These are phyloP conservation scores for Eucalyptus sp. DNA, from an alignment of 345 rosid genomes.

Conservation along the genomic window DNA sequence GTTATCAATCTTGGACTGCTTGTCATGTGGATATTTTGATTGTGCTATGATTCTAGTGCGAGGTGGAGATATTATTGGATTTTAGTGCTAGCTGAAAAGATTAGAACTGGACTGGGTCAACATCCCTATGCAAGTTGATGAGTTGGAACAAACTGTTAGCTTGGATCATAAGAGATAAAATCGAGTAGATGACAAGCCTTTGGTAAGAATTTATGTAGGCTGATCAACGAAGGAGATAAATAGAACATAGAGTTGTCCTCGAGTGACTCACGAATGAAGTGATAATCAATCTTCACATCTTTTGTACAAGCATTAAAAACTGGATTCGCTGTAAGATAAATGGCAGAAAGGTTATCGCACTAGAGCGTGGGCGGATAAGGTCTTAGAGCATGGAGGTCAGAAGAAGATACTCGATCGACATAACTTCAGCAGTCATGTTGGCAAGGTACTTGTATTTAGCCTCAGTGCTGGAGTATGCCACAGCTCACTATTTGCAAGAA, in stretches of 20 bases:
- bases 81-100: no score
- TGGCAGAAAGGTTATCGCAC: not conserved
- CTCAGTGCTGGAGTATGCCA: not conserved
- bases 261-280: not conserved
- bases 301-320: not conserved
- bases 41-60: no score
- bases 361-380: not conserved
- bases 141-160: not conserved
- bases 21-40: not conserved
- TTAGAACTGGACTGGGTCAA: no score
- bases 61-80: no score
- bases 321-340: not conserved
- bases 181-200: not conserved
- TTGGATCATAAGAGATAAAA: not conserved
- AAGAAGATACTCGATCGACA: not conserved
- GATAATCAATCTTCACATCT: not conserved
- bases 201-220: not conserved
- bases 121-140: no score
- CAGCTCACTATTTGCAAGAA: no score
- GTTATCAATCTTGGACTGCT: no score
- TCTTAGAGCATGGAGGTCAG: not conserved
- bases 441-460: not conserved
- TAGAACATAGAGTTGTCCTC: not conserved
- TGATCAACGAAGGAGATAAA: no score
- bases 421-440: not conserved